Percentiles rank a stretch among this genome's conserved stretches.
These are phyloP conservation scores for Phaeolepiota aurea DNA, from an alignment of 768 basidiomycete genomes.

Conservation along the genomic window DNA sequence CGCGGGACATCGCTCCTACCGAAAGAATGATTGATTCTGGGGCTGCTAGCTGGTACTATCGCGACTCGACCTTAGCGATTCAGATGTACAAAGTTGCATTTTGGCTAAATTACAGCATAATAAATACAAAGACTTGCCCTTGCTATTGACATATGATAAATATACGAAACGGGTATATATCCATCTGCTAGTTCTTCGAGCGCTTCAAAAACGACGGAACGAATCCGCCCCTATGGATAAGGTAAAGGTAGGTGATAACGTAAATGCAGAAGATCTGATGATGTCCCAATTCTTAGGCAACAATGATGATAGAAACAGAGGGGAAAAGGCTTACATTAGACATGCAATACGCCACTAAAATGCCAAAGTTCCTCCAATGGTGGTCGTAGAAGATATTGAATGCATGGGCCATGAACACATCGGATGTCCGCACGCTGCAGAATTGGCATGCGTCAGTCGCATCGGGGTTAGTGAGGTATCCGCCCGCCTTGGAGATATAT, in stretches of 20 bases:
- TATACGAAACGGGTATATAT: no score
- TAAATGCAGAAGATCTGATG: slow-evolving; percentile 33
- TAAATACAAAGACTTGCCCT: no score
- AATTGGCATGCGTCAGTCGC: slow-evolving; percentile 44
- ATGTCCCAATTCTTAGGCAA: neutral
- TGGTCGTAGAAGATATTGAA: slow-evolving; percentile 53
- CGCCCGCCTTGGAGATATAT: slow-evolving; percentile 43
- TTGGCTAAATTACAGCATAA: no score
- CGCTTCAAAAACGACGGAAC: neutral
- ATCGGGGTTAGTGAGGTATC: slow-evolving; percentile 47
- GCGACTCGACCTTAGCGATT: no score
- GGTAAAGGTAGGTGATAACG: slow-evolving; percentile 44
- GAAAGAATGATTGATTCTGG: no score
- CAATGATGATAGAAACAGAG: slow-evolving; percentile 1
- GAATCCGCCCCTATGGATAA: slow-evolving; percentile 21
- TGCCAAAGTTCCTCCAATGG: slow-evolving; percentile 46
- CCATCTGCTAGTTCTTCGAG: neutral
- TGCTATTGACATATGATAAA: no score
- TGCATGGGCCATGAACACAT: slow-evolving; percentile 40
- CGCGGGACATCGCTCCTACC: no score
- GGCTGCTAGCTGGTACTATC: no score
- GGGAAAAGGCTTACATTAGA: slow-evolving; percentile 36
- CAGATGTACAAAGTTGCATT: no score
- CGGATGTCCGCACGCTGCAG: slow-evolving; percentile 49
- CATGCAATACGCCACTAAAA: slow-evolving; percentile 35